These are phyloP conservation scores for Kazachstania psychrophila DNA, from an alignment of 805 yeast genomes.

Conservation along the genomic window DNA sequence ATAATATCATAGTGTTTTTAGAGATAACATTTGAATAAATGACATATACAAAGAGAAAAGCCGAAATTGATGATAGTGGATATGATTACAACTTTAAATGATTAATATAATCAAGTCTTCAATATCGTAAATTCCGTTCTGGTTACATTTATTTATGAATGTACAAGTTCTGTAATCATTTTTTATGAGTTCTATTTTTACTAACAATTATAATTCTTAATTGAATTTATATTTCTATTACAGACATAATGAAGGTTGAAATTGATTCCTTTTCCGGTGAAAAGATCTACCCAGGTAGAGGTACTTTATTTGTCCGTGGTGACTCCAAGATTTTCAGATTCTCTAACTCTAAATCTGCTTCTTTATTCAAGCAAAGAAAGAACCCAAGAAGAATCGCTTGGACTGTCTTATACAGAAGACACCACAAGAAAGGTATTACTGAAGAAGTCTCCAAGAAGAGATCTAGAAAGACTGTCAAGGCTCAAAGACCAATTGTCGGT, in stretches of 20 bases:
- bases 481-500: conserved; percentile 99
- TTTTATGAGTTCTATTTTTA: too few species aligned
- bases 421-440: conserved; percentile 99
- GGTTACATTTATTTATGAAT: too few species aligned
- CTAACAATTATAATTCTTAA: neutral
- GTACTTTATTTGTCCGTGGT: conserved; percentile 97
- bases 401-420: conserved; percentile 99
- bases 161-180: too few species aligned
- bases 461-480: conserved; percentile 93
- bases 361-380: conserved; percentile 99
- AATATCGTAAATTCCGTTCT: too few species aligned
- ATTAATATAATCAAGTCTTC: too few species aligned
- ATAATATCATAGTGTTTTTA: too few species aligned
- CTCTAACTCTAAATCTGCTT: conserved; percentile 94
- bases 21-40: too few species aligned
- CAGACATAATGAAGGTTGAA: conserved; percentile 85
- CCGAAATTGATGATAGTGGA: too few species aligned
- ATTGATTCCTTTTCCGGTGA: conserved; percentile 98
- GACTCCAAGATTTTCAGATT: conserved; percentile 99
- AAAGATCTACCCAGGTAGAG: conserved; percentile 99
- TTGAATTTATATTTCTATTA: too few species aligned
- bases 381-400: conserved; percentile 99
- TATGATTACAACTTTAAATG: too few species aligned
- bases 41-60: too few species aligned
- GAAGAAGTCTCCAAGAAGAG: conserved; percentile 98